Evolutionary conservation across 1,139 yeast species (phyloP), one percentile per base, ranked within the genome.

Genomic region (Candida dubliniensis): DNA sequence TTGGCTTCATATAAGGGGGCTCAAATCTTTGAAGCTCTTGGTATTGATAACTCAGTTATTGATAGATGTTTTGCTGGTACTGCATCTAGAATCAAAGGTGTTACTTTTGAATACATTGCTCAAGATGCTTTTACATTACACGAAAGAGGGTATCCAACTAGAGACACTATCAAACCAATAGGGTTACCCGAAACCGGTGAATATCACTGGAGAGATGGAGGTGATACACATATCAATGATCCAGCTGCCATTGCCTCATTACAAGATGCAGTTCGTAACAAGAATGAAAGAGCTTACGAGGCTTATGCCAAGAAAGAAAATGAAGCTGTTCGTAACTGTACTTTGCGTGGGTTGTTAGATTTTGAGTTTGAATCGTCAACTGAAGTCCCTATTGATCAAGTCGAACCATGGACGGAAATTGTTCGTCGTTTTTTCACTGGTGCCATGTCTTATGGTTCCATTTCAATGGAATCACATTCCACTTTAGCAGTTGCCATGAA

Each of bases 361-460:
- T 86, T 93, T 61, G 96, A 93, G 66, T 87, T 69, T 60, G 88
- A 81, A 33, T 66, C 66, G 51, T 76, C 89, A 1, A 76, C 74
- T 4, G 77, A 93, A 6, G 95, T 93, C 47, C 98, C 98, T 45
- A 71, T 93, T 52, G 99, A 93, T 60, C 98, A 93, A 71, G 99
- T 93, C 54, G 99, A 93, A 72, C 99, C 99, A 40, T 93, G 99
- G 99, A 93, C 98, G 35, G 99, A 91, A 66, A 93, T 93, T 65
- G 99, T 91, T 33, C 85, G 97, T 60, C 82, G 99, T 60, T 93
- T 93, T 64, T 93, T 91, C 55, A 91, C 99, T 27, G 99, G 99
- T 73, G 99, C 99, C 47, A 93, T 93, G 99, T 90, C 97, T 4
- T 93, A 93, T 61, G 99, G 99, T 61, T 91, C 98, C 42, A 93